Evolutionary conservation across 805 yeast species (phyloP).

Genomic region (Cyberlindnera mrakii): DNA sequence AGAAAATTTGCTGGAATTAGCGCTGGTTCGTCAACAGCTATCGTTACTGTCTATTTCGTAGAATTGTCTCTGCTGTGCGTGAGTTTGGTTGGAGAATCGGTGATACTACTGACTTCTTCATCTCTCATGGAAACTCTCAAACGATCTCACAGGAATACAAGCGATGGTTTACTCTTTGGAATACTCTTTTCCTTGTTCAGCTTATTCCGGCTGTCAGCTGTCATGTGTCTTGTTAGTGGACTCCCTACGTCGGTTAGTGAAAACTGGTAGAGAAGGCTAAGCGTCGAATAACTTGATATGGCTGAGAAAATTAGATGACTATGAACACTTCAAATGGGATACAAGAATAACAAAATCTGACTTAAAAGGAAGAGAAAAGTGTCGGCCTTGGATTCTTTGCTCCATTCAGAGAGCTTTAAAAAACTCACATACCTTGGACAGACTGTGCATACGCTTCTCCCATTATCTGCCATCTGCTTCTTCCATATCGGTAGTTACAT

Average conservation of each 20-base stretch:
- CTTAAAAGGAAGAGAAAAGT: slow-evolving; percentile 20
- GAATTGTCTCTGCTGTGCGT: slow-evolving; percentile 26
- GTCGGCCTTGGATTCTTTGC: slow-evolving; percentile 34
- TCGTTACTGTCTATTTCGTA: slow-evolving; percentile 42
- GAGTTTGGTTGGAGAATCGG: slow-evolving; percentile 10
- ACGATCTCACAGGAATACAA: slow-evolving; percentile 6
- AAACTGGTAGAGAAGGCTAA: slow-evolving; percentile 28
- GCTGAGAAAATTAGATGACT: slow-evolving; percentile 33
- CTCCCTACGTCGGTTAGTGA: slow-evolving; percentile 40
- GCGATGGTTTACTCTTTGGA: slow-evolving; percentile 48
- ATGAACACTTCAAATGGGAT: slow-evolving; percentile 35
- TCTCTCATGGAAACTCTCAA: slow-evolving; percentile 5
- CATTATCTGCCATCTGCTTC: slow-evolving; percentile 36
- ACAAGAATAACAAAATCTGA: slow-evolving; percentile 25
- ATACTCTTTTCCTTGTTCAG: slow-evolving; percentile 42
- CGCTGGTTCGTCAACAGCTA: slow-evolving; percentile 44
- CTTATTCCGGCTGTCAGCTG: slow-evolving; percentile 39
- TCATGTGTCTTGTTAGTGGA: slow-evolving; percentile 35
- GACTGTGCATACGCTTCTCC: slow-evolving; percentile 31
- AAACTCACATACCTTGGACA: slow-evolving; percentile 25
- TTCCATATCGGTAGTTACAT: slow-evolving; percentile 43
- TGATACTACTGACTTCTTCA: slow-evolving; percentile 8
- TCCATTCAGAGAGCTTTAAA: slow-evolving; percentile 33
- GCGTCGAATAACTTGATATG: slow-evolving; percentile 32
- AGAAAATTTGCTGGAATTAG: slow-evolving; percentile 42